Conservation (phyloP, 78 protist species). For the Salpingoeca rosetta region DNA sequence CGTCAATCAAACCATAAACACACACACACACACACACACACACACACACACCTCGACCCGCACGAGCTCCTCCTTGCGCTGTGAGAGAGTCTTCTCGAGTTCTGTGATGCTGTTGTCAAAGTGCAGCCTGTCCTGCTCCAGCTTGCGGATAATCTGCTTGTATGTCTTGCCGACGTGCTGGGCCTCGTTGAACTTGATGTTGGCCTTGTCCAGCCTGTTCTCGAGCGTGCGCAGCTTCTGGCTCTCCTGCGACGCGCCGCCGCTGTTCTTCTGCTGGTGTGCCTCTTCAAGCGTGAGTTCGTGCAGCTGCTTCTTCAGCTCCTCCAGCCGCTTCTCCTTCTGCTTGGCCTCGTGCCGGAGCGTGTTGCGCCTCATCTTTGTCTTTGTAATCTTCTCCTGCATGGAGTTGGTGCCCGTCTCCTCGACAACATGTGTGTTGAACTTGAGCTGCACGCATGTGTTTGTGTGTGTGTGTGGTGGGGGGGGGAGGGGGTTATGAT, state of each 20-base stretch:
- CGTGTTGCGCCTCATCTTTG: neutral
- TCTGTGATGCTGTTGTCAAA: constrained; percentile 56
- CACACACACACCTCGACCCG: constrained; percentile 12
- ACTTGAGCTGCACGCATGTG: too few species aligned
- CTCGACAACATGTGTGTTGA: too few species aligned
- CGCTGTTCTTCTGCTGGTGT: neutral
- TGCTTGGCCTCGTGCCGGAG: neutral
- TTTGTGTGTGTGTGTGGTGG: too few species aligned
- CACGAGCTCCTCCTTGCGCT: constrained; percentile 45
- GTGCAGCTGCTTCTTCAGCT: neutral
- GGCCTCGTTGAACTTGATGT: constrained; percentile 60
- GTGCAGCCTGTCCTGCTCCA: constrained; percentile 57
- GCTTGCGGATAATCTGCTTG: constrained; percentile 58
- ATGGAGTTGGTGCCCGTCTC: too few species aligned
- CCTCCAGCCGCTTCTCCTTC: neutral
- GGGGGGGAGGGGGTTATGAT: too few species aligned
- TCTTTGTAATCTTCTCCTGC: neutral
- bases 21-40: too few species aligned
- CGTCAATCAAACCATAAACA: too few species aligned
- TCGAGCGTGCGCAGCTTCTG: constrained; percentile 45
- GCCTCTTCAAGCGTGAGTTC: neutral
- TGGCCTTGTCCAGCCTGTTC: constrained; percentile 58
- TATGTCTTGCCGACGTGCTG: constrained; percentile 58
- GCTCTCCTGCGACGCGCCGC: neutral
- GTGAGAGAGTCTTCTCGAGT: constrained; percentile 49